A percentile compares a stretch with the other conserved stretches of the same genome.
Conservation (phyloP, 768 basidiomycete genomes). For the Botryobasidium botryosum region DNA sequence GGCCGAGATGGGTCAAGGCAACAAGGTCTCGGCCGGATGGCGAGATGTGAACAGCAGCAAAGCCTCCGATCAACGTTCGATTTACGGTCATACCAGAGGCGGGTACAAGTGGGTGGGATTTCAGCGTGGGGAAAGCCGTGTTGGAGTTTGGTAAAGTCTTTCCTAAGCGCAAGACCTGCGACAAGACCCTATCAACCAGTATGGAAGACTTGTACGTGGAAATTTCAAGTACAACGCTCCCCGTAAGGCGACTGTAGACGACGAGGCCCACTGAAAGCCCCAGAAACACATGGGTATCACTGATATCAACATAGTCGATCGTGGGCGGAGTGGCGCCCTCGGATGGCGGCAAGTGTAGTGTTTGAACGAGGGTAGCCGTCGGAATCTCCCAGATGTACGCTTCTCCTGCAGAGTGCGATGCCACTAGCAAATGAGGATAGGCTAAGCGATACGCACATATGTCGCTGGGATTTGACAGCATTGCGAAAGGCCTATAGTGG, state of each 20-base stretch:
- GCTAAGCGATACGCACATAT: conserved; percentile 45
- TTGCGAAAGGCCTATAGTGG: conserved; percentile 45
- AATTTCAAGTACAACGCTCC: background rate
- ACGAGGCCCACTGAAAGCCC: conserved; percentile 33
- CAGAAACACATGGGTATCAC: conserved; percentile 38
- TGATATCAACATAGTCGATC: conserved; percentile 52
- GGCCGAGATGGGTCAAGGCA: conserved; percentile 13
- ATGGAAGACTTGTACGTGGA: background rate
- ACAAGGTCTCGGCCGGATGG: conserved; percentile 23
- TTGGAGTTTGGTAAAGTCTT: background rate
- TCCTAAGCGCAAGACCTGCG: background rate
- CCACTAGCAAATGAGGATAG: conserved; percentile 45
- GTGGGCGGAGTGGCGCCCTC: conserved; percentile 21
- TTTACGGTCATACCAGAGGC: background rate
- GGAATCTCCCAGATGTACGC: conserved; percentile 51
- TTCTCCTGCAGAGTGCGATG: conserved; percentile 19
- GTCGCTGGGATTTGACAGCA: conserved; percentile 31
- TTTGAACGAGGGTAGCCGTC: conserved; percentile 31
- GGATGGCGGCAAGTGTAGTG: conserved; percentile 18
- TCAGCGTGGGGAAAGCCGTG: too few relatives aligned
- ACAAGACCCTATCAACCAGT: background rate
- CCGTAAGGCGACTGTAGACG: conserved; percentile 23
- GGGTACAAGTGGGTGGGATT: background rate
- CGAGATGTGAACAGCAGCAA: conserved; percentile 22
- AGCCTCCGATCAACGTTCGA: background rate